These are phyloP conservation scores for Leishmania lainsoni DNA, from an alignment of 208 protist genomes.

Conservation along the genomic window DNA sequence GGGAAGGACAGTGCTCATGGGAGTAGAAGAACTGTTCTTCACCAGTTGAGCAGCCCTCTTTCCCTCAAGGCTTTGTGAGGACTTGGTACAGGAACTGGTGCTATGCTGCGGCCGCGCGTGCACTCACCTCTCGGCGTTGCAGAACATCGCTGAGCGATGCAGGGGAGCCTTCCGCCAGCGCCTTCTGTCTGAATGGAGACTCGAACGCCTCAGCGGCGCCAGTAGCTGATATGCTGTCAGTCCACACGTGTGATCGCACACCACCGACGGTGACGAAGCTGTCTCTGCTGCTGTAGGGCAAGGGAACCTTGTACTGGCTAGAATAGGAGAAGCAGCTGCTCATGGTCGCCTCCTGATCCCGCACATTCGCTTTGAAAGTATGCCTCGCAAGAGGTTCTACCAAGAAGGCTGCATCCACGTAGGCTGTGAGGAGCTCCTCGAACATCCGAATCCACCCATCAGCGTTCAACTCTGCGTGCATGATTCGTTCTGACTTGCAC, in stretches of 20 bases:
- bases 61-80: neutral
- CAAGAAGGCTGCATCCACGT: conserved; percentile 6
- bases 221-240: neutral
- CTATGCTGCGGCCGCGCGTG: neutral
- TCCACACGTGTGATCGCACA: neutral
- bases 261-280: neutral
- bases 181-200: neutral
- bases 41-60: neutral
- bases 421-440: neutral
- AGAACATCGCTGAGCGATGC: no score
- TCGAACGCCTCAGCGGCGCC: neutral
- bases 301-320: neutral
- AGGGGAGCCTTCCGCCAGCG: neutral
- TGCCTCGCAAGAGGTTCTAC: neutral
- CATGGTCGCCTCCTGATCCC: neutral
- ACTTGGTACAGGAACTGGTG: neutral
- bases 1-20: neutral
- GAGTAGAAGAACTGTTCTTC: neutral
- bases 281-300: no score
- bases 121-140: neutral
- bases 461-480: neutral
- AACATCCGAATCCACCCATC: conserved; percentile 5
- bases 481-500: neutral
- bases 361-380: no score
- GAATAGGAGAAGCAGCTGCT: neutral